phyloP scores from a whole-genome alignment of 148 eudicot genomes.

The Vaccinium myrtillus region DNA sequence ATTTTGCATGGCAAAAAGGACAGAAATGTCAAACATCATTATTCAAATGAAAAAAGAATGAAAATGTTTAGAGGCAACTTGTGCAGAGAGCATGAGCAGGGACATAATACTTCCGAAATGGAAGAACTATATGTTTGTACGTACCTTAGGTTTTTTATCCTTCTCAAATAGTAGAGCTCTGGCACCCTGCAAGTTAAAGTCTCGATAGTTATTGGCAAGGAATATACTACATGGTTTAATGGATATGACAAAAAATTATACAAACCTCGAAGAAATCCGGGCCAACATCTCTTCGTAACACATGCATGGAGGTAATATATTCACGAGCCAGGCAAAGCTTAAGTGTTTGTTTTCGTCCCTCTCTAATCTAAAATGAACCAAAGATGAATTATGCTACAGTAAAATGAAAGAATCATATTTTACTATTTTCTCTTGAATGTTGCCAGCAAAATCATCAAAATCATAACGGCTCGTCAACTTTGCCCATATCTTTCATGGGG shows the following conservation, averaged over 20 bases:
- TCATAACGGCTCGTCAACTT: not conserved
- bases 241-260: not conserved
- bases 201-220: not conserved
- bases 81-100: not conserved
- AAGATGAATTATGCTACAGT: not conserved
- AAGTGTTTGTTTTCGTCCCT: constrained; percentile 31
- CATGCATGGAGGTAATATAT: constrained; percentile 12
- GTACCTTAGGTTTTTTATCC: constrained; percentile 40
- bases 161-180: constrained; percentile 38
- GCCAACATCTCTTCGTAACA: constrained; percentile 9
- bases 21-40: not conserved
- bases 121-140: not conserved
- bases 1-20: not conserved
- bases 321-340: constrained; percentile 29
- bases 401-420: not conserved
- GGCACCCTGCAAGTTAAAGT: constrained; percentile 25
- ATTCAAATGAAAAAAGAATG: not conserved
- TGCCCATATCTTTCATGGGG: not conserved
- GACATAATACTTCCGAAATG: not conserved
- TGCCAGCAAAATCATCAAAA: not conserved
- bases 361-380: constrained; percentile 27
- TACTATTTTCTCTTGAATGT: not conserved
- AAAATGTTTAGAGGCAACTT: not conserved
- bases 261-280: constrained; percentile 33
- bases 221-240: not conserved